phyloP scores from a whole-genome alignment of 1,284 basidiomycete genomes.

The Ustilago loliicola region DNA sequence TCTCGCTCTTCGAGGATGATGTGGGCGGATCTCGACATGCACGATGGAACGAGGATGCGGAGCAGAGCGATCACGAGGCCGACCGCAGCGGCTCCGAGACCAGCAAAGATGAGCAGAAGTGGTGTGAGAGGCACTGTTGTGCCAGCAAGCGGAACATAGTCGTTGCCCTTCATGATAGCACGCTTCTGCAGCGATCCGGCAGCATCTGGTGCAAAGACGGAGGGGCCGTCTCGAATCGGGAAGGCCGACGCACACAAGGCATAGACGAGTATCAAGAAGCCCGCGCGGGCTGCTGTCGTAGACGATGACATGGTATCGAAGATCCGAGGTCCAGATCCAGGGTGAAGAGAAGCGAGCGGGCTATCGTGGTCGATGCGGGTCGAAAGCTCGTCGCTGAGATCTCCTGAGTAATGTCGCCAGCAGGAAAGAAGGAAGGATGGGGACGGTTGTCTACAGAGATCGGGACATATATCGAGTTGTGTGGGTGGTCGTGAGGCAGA shows the following conservation, averaged over 20 bases:
- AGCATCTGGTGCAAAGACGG: constrained; percentile 30
- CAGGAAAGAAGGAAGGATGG: not conserved
- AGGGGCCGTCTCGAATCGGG: constrained; percentile 27
- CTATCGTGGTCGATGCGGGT: not conserved
- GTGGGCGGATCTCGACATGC: constrained; percentile 43
- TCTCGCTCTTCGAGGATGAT: constrained; percentile 48
- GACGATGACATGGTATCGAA: constrained; percentile 3
- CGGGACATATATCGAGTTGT: constrained; percentile 5
- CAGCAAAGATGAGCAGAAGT: constrained; percentile 40
- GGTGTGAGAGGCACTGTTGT: constrained; percentile 47
- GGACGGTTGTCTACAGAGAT: constrained; percentile 1
- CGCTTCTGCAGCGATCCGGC: constrained; percentile 32
- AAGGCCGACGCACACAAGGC: constrained; percentile 28
- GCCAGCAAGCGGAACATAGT: constrained; percentile 44
- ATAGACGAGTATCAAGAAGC: constrained; percentile 19
- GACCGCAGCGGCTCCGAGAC: constrained; percentile 26
- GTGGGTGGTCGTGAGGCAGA: not conserved
- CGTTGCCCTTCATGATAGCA: constrained; percentile 57
- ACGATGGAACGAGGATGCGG: constrained; percentile 32
- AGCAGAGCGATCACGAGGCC: constrained; percentile 32
- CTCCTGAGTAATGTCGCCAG: not conserved
- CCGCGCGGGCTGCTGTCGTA: constrained; percentile 8
- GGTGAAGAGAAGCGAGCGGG: not conserved
- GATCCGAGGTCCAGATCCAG: constrained; percentile 2
- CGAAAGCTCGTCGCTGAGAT: not conserved